These are phyloP conservation scores for Glonium stellatum DNA, from an alignment of 495 filamentous ascomycete species.

Conservation along the genomic window DNA sequence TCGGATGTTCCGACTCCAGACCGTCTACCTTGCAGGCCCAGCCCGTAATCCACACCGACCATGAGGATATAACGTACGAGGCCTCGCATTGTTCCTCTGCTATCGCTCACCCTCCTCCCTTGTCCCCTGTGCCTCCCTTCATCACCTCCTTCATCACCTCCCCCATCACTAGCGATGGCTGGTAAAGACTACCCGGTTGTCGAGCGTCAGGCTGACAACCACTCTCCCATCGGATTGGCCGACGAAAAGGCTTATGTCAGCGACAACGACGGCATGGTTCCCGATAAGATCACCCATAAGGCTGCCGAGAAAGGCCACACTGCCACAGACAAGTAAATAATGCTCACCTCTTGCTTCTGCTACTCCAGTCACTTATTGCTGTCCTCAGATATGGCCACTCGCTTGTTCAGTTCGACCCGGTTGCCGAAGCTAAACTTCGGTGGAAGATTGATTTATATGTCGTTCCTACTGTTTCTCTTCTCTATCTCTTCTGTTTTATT, in stretches of 20 bases:
- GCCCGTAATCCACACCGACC: too few species aligned
- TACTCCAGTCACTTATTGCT: conserved; percentile 4
- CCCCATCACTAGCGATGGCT: too few species aligned
- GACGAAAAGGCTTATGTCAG: conserved; percentile 9
- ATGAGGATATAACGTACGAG: too few species aligned
- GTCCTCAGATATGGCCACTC: conserved; percentile 46
- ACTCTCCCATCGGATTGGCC: too few species aligned
- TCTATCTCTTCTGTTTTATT: conserved; percentile 51
- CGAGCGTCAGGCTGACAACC: too few species aligned
- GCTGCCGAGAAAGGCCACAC: conserved; percentile 52
- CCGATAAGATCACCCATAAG: conserved; percentile 34
- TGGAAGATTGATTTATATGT: conserved; percentile 45
- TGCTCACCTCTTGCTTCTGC: neutral
- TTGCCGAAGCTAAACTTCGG: conserved; percentile 47
- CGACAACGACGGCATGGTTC: conserved; percentile 22
- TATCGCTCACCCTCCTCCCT: too few species aligned
- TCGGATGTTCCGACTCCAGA: too few species aligned
- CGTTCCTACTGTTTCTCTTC: conserved; percentile 42
- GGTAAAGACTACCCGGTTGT: too few species aligned
- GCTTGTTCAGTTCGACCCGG: conserved; percentile 51
- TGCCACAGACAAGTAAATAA: conserved; percentile 53
- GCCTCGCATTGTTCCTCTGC: too few species aligned
- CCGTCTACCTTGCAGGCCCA: too few species aligned
- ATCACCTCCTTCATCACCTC: too few species aligned
- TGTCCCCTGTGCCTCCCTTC: too few species aligned